These are phyloP conservation scores for Graphilbum fragrans DNA, from an alignment of 2,329 filamentous ascomycete genomes.

Conservation along the genomic window DNA sequence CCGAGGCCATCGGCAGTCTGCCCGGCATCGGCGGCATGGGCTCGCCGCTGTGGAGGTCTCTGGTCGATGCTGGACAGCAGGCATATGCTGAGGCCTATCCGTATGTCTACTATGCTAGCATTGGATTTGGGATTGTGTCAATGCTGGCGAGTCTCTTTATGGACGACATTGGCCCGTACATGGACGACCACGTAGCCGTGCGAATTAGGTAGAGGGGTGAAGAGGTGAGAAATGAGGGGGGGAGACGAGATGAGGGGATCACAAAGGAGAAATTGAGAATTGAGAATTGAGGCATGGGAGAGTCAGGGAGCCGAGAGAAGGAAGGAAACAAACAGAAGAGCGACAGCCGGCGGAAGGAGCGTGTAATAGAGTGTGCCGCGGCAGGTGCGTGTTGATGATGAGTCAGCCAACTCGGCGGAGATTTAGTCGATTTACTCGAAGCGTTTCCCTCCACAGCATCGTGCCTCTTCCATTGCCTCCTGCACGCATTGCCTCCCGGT, in stretches of 20 bases:
- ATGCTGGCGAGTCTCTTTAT: conserved; percentile 47
- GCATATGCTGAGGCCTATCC: conserved; percentile 47
- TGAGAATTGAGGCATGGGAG: too few relatives aligned
- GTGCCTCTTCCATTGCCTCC: not conserved
- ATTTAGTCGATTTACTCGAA: too few relatives aligned
- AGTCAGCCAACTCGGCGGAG: too few relatives aligned
- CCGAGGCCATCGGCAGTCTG: conserved; percentile 32
- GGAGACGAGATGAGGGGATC: too few relatives aligned
- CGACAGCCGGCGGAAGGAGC: too few relatives aligned
- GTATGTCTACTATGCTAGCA: conserved; percentile 49
- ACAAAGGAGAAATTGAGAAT: not conserved
- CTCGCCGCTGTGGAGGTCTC: conserved; percentile 22
- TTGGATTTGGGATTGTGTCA: conserved; percentile 43
- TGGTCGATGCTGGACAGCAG: conserved; percentile 38
- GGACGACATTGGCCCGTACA: conserved; percentile 44
- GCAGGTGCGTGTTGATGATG: too few relatives aligned
- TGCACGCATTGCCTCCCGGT: not conserved
- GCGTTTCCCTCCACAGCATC: too few relatives aligned
- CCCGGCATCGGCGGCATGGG: conserved; percentile 34
- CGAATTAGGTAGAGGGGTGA: too few relatives aligned
- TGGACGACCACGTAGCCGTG: conserved; percentile 46
- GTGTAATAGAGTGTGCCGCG: too few relatives aligned
- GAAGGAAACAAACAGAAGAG: too few relatives aligned
- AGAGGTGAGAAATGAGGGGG: too few relatives aligned
- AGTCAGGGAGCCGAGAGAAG: too few relatives aligned